These are phyloP conservation scores for Venustampulla echinocandica DNA, from an alignment of 495 filamentous ascomycete species.

Conservation along the genomic window DNA sequence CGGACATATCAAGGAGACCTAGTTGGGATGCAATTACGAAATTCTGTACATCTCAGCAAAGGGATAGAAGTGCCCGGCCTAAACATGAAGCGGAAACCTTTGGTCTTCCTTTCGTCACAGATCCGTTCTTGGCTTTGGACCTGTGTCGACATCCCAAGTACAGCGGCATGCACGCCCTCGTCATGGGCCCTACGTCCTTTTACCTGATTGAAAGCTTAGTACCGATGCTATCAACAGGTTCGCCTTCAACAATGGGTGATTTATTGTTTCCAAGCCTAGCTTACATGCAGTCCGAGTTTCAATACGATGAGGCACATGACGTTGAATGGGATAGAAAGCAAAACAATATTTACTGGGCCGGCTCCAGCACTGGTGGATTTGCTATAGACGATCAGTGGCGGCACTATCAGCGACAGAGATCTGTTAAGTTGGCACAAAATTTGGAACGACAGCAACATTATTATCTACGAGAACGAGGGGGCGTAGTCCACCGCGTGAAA, in stretches of 20 bases:
- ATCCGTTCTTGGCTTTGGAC: background rate
- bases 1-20: background rate
- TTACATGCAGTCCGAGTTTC: background rate
- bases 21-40: background rate
- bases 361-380: conserved; percentile 54
- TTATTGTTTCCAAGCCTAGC: conserved; percentile 5
- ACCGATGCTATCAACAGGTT: conserved; percentile 3
- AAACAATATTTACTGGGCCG: conserved; percentile 54
- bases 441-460: background rate
- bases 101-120: background rate
- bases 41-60: background rate
- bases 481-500: conserved; percentile 33
- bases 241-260: conserved; percentile 3
- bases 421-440: conserved; percentile 57
- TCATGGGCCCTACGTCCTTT: conserved; percentile 3
- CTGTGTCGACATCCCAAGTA: background rate
- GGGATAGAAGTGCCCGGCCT: background rate
- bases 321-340: conserved; percentile 45
- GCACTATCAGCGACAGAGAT: conserved; percentile 60
- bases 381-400: conserved; percentile 52
- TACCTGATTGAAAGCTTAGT: background rate
- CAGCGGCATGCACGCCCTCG: background rate
- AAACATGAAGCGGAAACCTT: background rate
- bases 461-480: background rate
- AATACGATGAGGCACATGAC: conserved; percentile 2